These are phyloP conservation scores for Candida succiphila DNA, from an alignment of 805 yeast species.

Conservation along the genomic window DNA sequence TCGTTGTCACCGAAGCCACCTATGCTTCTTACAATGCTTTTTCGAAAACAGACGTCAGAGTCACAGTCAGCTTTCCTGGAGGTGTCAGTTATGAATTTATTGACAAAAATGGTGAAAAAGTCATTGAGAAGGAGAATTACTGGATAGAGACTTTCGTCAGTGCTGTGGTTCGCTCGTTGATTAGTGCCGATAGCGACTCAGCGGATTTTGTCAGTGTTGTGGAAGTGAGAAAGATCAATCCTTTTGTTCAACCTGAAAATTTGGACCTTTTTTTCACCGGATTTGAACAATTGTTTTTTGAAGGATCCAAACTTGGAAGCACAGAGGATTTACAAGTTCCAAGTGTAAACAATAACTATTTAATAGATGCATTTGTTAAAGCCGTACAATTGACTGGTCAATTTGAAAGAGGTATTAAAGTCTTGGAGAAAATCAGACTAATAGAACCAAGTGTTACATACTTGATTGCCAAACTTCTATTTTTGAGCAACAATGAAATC, in stretches of 20 bases:
- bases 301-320: constrained; percentile 61
- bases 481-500: constrained; percentile 49
- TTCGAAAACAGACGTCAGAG: constrained; percentile 58
- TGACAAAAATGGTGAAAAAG: constrained; percentile 40
- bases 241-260: constrained; percentile 41
- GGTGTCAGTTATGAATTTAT: constrained; percentile 47
- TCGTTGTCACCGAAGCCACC: constrained; percentile 63
- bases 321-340: constrained; percentile 60
- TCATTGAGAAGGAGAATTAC: constrained; percentile 36
- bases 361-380: constrained; percentile 66
- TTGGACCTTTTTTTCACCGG: constrained; percentile 50
- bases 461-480: constrained; percentile 43
- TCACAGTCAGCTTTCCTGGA: constrained; percentile 70
- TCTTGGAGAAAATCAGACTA: constrained; percentile 40
- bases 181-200: constrained; percentile 59
- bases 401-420: constrained; percentile 50
- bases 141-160: constrained; percentile 61
- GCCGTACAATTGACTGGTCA: constrained; percentile 56
- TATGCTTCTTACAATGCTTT: constrained; percentile 57
- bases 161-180: constrained; percentile 64
- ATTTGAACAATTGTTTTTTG: constrained; percentile 54
- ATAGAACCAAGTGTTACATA: constrained; percentile 47
- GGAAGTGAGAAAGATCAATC: constrained; percentile 77
- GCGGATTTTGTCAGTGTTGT: constrained; percentile 64
- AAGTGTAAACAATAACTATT: constrained; percentile 50